A percentile compares a stretch with the other conserved stretches of the same genome.
Conservation (phyloP, 352 stramenopile genomes). For the Lagenidium giganteum region DNA sequence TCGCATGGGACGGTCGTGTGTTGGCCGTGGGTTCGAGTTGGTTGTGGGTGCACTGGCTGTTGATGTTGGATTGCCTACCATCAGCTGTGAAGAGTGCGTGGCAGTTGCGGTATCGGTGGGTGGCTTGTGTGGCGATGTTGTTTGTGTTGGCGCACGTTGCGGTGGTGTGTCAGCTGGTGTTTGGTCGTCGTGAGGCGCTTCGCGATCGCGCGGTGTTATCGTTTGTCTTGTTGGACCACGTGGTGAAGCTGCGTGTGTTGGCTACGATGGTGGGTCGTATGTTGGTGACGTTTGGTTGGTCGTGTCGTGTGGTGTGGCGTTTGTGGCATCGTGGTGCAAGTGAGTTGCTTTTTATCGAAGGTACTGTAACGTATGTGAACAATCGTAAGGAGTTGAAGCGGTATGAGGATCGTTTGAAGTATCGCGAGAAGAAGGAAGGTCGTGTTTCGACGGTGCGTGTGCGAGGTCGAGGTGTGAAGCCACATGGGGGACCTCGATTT, state of each 20-base stretch:
- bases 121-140: constrained; percentile 4
- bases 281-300: constrained; percentile 15
- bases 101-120: constrained; percentile 5
- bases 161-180: background rate
- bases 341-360: constrained; percentile 20
- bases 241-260: constrained; percentile 3
- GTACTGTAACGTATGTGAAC: constrained; percentile 21
- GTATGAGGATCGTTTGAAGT: no score
- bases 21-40: constrained; percentile 14
- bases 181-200: background rate
- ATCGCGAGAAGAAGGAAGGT: no score
- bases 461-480: no score
- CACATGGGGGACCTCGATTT: no score
- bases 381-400: constrained; percentile 14
- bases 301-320: constrained; percentile 15
- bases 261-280: constrained; percentile 12
- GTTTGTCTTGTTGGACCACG: background rate
- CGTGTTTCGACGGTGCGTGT: no score
- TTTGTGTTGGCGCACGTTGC: no score
- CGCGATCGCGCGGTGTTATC: constrained; percentile 7
- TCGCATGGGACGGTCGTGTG: constrained; percentile 19
- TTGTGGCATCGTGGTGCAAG: constrained; percentile 9
- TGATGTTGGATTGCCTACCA: constrained; percentile 22
- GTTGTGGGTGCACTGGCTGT: constrained; percentile 26
- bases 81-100: constrained; percentile 10